Evolutionary conservation across 169 alveolate genomes (phyloP).

Genomic region (Cryptosporidium sp.): DNA sequence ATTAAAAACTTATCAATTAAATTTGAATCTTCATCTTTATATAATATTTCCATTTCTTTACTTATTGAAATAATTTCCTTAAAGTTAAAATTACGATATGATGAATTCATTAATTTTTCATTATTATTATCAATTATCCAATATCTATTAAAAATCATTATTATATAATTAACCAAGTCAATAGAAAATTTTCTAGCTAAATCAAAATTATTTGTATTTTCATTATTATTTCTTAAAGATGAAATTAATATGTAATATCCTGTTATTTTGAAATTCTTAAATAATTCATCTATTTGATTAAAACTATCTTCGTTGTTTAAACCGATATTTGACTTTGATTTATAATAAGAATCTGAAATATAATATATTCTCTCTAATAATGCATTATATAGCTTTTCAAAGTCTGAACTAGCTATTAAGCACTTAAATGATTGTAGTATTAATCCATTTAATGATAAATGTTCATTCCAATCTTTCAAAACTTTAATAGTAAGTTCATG

Average conservation of each 20-base stretch:
- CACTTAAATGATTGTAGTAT: constrained; percentile 45
- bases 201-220: background rate
- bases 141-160: background rate
- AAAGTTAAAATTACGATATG: background rate
- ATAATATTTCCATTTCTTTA: background rate
- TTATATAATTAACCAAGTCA: background rate
- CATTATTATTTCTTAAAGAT: background rate
- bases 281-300: background rate
- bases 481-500: constrained; percentile 10
- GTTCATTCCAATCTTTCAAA: constrained; percentile 25
- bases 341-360: background rate
- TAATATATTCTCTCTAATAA: constrained; percentile 14
- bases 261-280: background rate
- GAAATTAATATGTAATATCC: background rate
- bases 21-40: background rate
- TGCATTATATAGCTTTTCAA: background rate
- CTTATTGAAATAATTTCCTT: background rate
- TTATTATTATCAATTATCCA: background rate
- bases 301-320: background rate
- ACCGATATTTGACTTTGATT: background rate
- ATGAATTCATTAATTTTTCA: background rate
- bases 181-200: background rate
- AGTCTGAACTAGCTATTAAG: constrained; percentile 11
- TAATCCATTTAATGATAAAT: constrained; percentile 8
- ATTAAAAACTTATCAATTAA: background rate